Conservation (phyloP, 1,284 basidiomycete species). For the Chiua sp. region DNA sequence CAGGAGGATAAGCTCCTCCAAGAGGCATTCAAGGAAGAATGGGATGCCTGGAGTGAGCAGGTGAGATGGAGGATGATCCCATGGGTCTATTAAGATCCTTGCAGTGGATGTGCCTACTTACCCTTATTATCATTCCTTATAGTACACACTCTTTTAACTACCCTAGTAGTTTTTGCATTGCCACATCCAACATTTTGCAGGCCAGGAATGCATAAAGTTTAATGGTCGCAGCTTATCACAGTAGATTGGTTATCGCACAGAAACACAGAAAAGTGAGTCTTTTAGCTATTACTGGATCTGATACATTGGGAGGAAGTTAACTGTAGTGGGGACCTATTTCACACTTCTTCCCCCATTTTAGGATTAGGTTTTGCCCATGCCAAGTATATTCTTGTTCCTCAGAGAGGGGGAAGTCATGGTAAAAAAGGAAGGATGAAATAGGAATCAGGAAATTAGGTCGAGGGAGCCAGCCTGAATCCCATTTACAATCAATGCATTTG, state of each 20-base stretch:
- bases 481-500: background rate
- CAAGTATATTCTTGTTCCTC: too few species aligned
- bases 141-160: too few species aligned
- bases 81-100: slow-evolving; percentile 17
- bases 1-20: slow-evolving; percentile 23
- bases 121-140: background rate
- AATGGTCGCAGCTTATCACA: too few species aligned
- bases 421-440: background rate
- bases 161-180: too few species aligned
- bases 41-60: slow-evolving; percentile 21
- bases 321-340: too few species aligned
- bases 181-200: too few species aligned
- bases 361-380: too few species aligned
- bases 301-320: too few species aligned
- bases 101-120: background rate
- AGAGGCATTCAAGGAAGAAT: slow-evolving; percentile 20
- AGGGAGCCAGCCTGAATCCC: background rate
- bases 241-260: too few species aligned
- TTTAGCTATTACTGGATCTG: too few species aligned
- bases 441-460: background rate
- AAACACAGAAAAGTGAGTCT: too few species aligned
- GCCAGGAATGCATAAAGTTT: background rate
- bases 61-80: slow-evolving; percentile 26
- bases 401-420: background rate
- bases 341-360: too few species aligned